These are phyloP conservation scores for Trichocladium antarcticum DNA, from an alignment of 495 filamentous ascomycete genomes.

Conservation along the genomic window DNA sequence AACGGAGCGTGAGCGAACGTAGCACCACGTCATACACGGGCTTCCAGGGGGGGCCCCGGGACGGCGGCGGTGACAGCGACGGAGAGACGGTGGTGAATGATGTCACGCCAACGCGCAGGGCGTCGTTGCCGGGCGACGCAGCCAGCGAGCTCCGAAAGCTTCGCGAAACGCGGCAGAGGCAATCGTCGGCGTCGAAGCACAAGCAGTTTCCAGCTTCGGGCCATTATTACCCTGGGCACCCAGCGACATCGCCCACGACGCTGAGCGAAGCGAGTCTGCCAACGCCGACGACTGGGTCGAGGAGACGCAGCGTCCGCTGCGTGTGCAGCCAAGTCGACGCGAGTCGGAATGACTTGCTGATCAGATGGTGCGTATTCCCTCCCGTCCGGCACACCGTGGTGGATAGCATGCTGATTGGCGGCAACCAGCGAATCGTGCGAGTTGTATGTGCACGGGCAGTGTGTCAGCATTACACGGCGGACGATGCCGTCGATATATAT, in stretches of 20 bases:
- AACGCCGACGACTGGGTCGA: slow-evolving; percentile 52
- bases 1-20: slow-evolving; percentile 34
- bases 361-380: slow-evolving; percentile 58
- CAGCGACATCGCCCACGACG: slow-evolving; percentile 49
- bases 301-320: slow-evolving; percentile 55
- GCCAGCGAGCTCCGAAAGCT: slow-evolving; percentile 62
- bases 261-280: slow-evolving; percentile 54
- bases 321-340: slow-evolving; percentile 48
- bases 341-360: slow-evolving; percentile 57
- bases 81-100: slow-evolving; percentile 46
- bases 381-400: slow-evolving; percentile 1
- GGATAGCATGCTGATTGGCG: slow-evolving; percentile 1
- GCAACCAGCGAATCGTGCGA: slow-evolving; percentile 65
- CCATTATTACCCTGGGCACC: slow-evolving; percentile 15
- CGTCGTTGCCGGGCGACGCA: slow-evolving; percentile 29
- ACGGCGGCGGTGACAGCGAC: slow-evolving; percentile 40
- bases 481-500: slow-evolving; percentile 63
- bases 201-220: slow-evolving; percentile 13
- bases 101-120: slow-evolving; percentile 18
- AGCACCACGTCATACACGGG: slow-evolving; percentile 31
- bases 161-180: slow-evolving; percentile 50
- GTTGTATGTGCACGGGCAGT: slow-evolving; percentile 73
- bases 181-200: slow-evolving; percentile 29
- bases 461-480: slow-evolving; percentile 58
- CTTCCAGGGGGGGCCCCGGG: slow-evolving; percentile 25